Evolutionary conservation across 2,329 filamentous ascomycete species (phyloP), one percentile per base, ranked within the genome.

Genomic region (Anisogramma anomala): DNA sequence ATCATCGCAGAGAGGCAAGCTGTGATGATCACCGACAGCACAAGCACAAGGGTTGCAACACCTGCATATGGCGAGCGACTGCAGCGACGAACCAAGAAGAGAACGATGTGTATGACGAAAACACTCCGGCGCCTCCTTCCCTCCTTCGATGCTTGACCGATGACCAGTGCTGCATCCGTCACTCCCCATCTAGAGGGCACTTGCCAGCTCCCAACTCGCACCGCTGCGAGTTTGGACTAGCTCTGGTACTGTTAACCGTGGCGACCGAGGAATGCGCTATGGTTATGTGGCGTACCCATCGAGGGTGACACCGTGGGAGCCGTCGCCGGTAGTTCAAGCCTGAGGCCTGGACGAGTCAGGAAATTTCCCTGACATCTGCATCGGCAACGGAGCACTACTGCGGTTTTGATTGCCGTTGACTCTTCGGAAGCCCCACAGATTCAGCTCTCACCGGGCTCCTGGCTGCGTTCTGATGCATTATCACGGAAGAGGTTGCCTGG

Each of bases 381-480:
- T 33, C 36, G 39, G 36, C 27, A 19, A 23, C 31, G 31, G 23
- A 33, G 18, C 23, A 34, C 15, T 32, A 36, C 32, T 36, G 36
- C 27, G 40, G 22, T n/a, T n/a, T n/a, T n/a, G n/a, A n/a, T n/a
- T n/a, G n/a, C n/a, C n/a, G n/a, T n/a, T n/a, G n/a, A n/a, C n/a
- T n/a, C n/a, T n/a, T n/a, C n/a, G n/a, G n/a, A n/a, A n/a, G n/a
- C n/a, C n/a, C n/a, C n/a, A n/a, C n/a, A n/a, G n/a, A n/a, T n/a
- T n/a, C n/a, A n/a, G n/a, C n/a, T n/a, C n/a, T n/a, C n/a, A n/a
- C n/a, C n/a, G n/a, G n/a, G n/a, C n/a, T n/a, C n/a, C n/a, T n/a
- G 36, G 40, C 39, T 42, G 39, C 43, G 35, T 31, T 39, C 25
- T 36, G 27, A 27, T 37, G 36, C 40, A 30, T 39, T 35, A 42